phyloP scores from a whole-genome alignment of 176 grass and related monocot species.

The Lolium multiflorum region DNA sequence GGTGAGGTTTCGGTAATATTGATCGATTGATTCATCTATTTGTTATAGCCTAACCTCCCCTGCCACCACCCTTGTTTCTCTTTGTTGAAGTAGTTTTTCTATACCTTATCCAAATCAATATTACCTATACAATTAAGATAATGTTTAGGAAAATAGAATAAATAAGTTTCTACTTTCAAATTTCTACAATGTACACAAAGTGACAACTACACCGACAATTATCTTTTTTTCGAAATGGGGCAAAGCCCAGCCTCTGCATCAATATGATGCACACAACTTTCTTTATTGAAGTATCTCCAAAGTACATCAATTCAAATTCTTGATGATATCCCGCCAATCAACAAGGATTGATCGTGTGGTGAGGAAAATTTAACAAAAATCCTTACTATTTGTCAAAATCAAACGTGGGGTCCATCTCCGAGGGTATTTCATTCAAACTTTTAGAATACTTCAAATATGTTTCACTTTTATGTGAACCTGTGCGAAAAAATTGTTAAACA shows the following conservation, averaged over 20 bases:
- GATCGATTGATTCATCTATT: not conserved
- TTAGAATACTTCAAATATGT: not conserved
- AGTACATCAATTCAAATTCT: too few relatives aligned
- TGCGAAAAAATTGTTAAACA: too few relatives aligned
- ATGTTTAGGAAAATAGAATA: not conserved
- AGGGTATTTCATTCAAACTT: not conserved
- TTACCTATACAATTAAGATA: not conserved
- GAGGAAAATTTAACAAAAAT: not conserved
- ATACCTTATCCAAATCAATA: not conserved
- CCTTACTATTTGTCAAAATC: not conserved
- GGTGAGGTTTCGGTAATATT: not conserved
- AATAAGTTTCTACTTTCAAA: not conserved
- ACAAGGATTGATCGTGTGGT: not conserved
- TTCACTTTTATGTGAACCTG: not conserved
- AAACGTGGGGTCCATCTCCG: not conserved
- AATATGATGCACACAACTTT: too few relatives aligned
- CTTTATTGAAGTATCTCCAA: too few relatives aligned
- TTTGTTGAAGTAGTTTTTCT: not conserved
- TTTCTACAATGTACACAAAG: not conserved
- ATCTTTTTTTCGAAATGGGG: too few relatives aligned
- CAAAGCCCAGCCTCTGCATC: too few relatives aligned
- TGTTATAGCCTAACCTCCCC: not conserved
- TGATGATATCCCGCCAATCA: not conserved
- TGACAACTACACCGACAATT: not conserved
- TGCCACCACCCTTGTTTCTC: too few relatives aligned